Conservation (phyloP, 2,329 filamentous ascomycete species). For the Thermothelomyces thermophilus region DNA sequence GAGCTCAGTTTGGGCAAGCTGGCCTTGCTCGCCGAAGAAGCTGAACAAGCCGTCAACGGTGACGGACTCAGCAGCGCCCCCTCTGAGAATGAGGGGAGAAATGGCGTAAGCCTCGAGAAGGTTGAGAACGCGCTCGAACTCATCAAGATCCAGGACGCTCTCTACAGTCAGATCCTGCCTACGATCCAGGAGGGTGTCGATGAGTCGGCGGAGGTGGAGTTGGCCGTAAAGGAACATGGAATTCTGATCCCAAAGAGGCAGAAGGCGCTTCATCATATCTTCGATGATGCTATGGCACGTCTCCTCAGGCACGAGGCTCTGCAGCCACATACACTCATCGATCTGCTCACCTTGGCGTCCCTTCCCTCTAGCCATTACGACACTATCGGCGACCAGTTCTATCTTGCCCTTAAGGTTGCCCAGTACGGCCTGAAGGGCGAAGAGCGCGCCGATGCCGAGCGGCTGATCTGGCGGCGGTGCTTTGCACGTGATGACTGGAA, state of each 20-base stretch:
- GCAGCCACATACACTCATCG: slow-evolving; percentile 58
- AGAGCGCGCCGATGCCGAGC: slow-evolving; percentile 51
- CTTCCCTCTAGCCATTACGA: slow-evolving; percentile 43
- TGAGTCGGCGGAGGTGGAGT: slow-evolving; percentile 66
- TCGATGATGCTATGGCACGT: slow-evolving; percentile 62
- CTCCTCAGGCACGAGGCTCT: slow-evolving; percentile 68
- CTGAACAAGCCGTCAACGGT: slow-evolving; percentile 24
- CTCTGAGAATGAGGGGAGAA: slow-evolving; percentile 26
- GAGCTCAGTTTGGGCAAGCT: slow-evolving; percentile 87
- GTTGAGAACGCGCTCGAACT: slow-evolving; percentile 61
- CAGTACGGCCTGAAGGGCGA: slow-evolving; percentile 49
- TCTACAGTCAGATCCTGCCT: slow-evolving; percentile 65
- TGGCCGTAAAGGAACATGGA: slow-evolving; percentile 65
- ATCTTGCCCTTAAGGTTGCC: slow-evolving; percentile 60
- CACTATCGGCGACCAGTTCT: slow-evolving; percentile 63
- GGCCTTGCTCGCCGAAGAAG: slow-evolving; percentile 58
- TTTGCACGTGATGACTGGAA: slow-evolving; percentile 82
- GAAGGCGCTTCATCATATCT: slow-evolving; percentile 60
- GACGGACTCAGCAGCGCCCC: slow-evolving; percentile 19
- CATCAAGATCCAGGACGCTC: slow-evolving; percentile 69
- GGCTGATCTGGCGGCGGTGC: slow-evolving; percentile 78
- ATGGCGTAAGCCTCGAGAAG: slow-evolving; percentile 38
- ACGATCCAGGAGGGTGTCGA: slow-evolving; percentile 70
- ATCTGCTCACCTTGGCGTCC: slow-evolving; percentile 69
- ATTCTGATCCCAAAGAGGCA: slow-evolving; percentile 50